Evolutionary conservation across 1,139 yeast species (phyloP).

Genomic region (Yamadazyma friedrichii): DNA sequence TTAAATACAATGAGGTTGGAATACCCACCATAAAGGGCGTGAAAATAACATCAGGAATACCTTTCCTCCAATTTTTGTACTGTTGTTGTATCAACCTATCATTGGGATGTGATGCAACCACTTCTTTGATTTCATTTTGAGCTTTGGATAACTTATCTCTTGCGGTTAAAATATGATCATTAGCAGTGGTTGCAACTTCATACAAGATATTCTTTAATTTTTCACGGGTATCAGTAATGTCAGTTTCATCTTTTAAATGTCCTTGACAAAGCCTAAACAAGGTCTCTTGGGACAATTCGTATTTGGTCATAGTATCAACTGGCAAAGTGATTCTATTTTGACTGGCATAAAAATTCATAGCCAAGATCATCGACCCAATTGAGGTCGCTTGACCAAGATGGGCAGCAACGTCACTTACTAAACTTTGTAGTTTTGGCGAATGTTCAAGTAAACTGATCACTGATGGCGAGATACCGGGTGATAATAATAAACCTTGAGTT

Average conservation of each 20-base stretch:
- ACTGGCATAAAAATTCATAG: conserved; percentile 57
- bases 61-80: conserved; percentile 39
- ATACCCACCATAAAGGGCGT: conserved; percentile 67
- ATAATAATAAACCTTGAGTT: conserved; percentile 59
- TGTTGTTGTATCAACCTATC: conserved; percentile 33
- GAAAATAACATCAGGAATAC: conserved; percentile 64
- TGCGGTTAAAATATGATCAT: conserved; percentile 77
- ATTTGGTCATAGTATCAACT: conserved; percentile 53
- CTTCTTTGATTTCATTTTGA: conserved; percentile 29
- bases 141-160: conserved; percentile 47
- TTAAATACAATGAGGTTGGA: conserved; percentile 64
- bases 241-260: conserved; percentile 27
- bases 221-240: conserved; percentile 23
- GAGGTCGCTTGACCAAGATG: conserved; percentile 85
- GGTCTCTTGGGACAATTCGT: conserved; percentile 63
- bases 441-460: conserved; percentile 49
- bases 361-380: conserved; percentile 64
- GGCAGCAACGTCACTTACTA: conserved; percentile 64
- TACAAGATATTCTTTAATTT: conserved; percentile 60
- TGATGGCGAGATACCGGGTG: conserved; percentile 60
- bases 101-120: conserved; percentile 23
- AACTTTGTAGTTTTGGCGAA: conserved; percentile 40
- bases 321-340: conserved; percentile 62
- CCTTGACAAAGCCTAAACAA: conserved; percentile 53
- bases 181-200: conserved; percentile 72